Base-by-base conservation (phyloP, 768 basidiomycete genomes). In the Auriscalpium orientale region DNA sequence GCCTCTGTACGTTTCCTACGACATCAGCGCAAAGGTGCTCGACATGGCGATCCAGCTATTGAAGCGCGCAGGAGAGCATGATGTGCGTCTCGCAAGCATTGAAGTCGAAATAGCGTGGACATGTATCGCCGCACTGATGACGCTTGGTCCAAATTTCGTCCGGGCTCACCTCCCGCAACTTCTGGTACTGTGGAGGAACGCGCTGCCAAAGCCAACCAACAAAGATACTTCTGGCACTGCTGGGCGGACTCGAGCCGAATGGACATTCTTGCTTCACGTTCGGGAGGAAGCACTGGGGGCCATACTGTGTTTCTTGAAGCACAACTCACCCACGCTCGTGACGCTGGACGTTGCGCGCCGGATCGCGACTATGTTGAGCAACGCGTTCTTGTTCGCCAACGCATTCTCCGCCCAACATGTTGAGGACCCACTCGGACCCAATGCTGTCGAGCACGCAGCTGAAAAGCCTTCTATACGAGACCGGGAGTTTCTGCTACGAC, bases 101-200 rank as follows among this genome's bases (percentile, higher is more conserved):
- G 93, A 95, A 66, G 84, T 97, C 2, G 93, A 95, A 65, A 87
- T 95, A 1, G 93, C 95, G 0, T 98, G 97, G 97, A 93, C 86
- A 12, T 73, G 89, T 37, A 91, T 99, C 53, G 85, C 89, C 0
- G 86, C 93, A 1, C 72, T 98, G 33, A 93, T 98, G 90, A 80
- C 87, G 2, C 83, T 97, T 8, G 95, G 95, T 0, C 91, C 90
- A 3, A 89, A 92, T 63, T 97, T 98, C 61, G 93, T 98, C 52
- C 85, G 91, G 16, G 82, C 92, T 0, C 94, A 99, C 68, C 80
- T 98, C 2, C 89, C 95, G 0, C 95, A 98, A 63, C 76, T 98
- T 16, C 79, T 98, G 43, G 92, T 98, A 0, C 80, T 99, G 3
- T 99, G 97, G 97, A 79, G 97, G 35, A 99, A 99, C 63, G 94